Conservation (phyloP, 345 rosid genomes). For the Bruguiera sexangula region DNA sequence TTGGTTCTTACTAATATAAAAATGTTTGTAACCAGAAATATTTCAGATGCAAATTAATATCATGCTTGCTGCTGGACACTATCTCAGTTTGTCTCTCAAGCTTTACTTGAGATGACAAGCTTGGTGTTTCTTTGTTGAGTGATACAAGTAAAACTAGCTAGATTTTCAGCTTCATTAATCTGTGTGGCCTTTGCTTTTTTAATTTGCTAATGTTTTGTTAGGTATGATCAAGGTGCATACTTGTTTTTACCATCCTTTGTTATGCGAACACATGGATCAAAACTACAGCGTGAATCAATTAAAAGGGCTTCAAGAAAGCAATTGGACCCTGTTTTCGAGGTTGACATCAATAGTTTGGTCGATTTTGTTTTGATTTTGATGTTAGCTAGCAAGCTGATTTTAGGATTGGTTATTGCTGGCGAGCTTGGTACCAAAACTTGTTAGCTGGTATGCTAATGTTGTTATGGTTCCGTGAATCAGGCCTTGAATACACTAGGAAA, state of each 20-base stretch:
- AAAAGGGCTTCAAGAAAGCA: constrained; percentile 60
- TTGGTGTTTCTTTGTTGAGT: background rate
- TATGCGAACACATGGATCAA: constrained; percentile 96
- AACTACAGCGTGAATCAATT: constrained; percentile 60
- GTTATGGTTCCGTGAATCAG: constrained; percentile 42
- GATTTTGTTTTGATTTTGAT: background rate
- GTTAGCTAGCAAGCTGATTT: no score
- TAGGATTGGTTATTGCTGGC: no score
- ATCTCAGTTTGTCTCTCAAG: background rate
- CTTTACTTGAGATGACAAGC: background rate
- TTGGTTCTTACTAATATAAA: no score
- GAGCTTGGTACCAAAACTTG: no score
- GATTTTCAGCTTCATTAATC: background rate
- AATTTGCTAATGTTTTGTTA: constrained; percentile 22
- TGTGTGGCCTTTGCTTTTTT: background rate
- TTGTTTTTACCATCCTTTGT: constrained; percentile 77
- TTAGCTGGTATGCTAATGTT: background rate
- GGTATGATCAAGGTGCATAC: constrained; percentile 87
- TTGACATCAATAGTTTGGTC: constrained; percentile 24
- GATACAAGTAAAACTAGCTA: background rate
- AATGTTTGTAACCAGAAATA: no score
- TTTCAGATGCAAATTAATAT: background rate
- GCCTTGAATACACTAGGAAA: constrained; percentile 93
- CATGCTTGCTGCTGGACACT: background rate
- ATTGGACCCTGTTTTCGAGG: constrained; percentile 77